Percentiles rank a stretch among this genome's conserved stretches.
These are phyloP conservation scores for Kazachstania kunashirensis DNA, from an alignment of 805 yeast genomes.

Conservation along the genomic window DNA sequence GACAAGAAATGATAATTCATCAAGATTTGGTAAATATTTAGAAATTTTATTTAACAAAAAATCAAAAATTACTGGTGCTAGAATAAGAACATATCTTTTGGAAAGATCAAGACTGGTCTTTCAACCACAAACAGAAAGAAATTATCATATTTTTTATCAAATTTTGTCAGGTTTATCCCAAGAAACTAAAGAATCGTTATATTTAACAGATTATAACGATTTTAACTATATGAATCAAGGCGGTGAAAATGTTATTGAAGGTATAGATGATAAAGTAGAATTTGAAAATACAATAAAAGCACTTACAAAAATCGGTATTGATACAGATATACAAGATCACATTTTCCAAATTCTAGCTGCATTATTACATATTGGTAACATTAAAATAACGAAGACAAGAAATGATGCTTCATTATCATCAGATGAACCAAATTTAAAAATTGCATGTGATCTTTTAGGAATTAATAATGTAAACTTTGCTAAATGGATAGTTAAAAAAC, in stretches of 20 bases:
- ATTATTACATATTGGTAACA: conserved; percentile 85
- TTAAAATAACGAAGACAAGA: conserved; percentile 75
- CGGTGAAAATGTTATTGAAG: conserved; percentile 45
- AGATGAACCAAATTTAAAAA: conserved; percentile 76
- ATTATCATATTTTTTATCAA: conserved; percentile 93
- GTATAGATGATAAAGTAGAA: conserved; percentile 75
- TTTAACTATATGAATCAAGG: conserved; percentile 86
- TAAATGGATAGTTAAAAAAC: conserved; percentile 89
- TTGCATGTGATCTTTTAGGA: conserved; percentile 80
- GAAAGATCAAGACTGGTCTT: conserved; percentile 92
- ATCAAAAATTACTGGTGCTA: conserved; percentile 86
- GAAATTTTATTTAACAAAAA: conserved; percentile 75
- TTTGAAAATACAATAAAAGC: conserved; percentile 70
- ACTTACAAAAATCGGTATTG: conserved; percentile 66
- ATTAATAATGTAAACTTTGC: conserved; percentile 65
- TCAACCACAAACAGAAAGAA: conserved; percentile 82
- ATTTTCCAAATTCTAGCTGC: conserved; percentile 81
- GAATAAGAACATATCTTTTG: conserved; percentile 82
- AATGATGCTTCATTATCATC: conserved; percentile 72
- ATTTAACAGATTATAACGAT: conserved; percentile 56
- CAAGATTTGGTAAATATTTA: conserved; percentile 88
- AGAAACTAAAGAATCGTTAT: conserved; percentile 45
- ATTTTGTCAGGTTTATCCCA: conserved; percentile 59
- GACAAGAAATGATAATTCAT: conserved; percentile 83
- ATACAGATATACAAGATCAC: conserved; percentile 45